These are phyloP conservation scores for Plectranthus barbatus DNA, from an alignment of 257 asterid species.

Conservation along the genomic window DNA sequence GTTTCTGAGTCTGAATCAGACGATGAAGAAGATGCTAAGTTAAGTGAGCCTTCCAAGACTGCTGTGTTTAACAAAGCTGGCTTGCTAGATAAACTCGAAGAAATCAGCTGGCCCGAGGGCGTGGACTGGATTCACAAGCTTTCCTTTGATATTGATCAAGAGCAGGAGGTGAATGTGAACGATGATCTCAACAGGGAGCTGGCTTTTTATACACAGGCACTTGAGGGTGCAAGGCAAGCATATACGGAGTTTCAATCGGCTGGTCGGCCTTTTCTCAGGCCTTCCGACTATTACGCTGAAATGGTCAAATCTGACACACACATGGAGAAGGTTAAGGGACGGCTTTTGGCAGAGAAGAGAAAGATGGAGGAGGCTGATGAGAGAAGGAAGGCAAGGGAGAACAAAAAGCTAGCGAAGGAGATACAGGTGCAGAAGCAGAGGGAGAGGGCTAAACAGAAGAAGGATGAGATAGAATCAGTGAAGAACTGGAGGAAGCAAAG, in stretches of 20 bases:
- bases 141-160: constrained; percentile 45
- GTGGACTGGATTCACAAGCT: constrained; percentile 77
- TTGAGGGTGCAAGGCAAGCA: constrained; percentile 70
- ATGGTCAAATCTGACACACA: constrained; percentile 84
- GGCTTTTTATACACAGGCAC: constrained; percentile 78
- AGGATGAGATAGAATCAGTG: constrained; percentile 76
- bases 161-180: constrained; percentile 66
- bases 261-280: constrained; percentile 67
- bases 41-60: constrained; percentile 66
- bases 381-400: constrained; percentile 81
- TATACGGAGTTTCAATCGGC: constrained; percentile 41
- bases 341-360: constrained; percentile 71
- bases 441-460: constrained; percentile 87
- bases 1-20: constrained; percentile 52
- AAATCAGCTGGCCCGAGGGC: constrained; percentile 62
- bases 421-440: constrained; percentile 63
- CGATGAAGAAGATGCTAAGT: constrained; percentile 46
- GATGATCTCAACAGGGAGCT: constrained; percentile 79
- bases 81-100: constrained; percentile 65
- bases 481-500: constrained; percentile 94
- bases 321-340: constrained; percentile 88
- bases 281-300: constrained; percentile 83
- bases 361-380: constrained; percentile 75
- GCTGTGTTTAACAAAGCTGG: constrained; percentile 62
- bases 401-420: constrained; percentile 79